Evolutionary conservation across 2,329 filamentous ascomycete genomes (phyloP), one percentile per base, ranked within the genome.

Genomic region (Alternaria sp.): DNA sequence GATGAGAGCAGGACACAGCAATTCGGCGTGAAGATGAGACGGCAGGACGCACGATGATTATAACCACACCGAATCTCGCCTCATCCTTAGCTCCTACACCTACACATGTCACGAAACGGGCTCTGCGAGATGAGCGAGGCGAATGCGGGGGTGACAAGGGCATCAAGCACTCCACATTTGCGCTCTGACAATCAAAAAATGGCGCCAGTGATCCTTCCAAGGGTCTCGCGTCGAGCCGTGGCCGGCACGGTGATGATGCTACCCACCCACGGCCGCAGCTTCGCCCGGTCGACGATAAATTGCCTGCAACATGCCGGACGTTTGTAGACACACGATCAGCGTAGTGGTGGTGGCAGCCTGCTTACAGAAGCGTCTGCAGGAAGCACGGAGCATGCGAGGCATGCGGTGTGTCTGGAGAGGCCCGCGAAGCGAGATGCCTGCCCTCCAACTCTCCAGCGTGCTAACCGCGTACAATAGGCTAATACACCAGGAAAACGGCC

Each of bases 101-200:
- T 60, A 60, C 51, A 66, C 44, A 64, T 51, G 57, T 65, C 36
- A 51, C 63, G 64, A 68, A 73, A 65, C 67, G 57, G 32, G 60
- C 66, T 69, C 65, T 63, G 67, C 70, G 70, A 76, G 67, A 76
- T 73, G 76, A 74, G 62, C 63, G 71, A 61, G 68, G 74, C 67
- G 64, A 71, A 70, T 77, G 76, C 76, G 75, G 76, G 75, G 77
- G 70, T 68, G 72, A 68, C 63, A 71, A 71, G 74, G 69, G 70
- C 67, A 58, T 58, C 61, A 59, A 58, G 68, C 62, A 72, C 75
- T 76, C 75, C 75, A 77, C 74, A 76, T 65, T 40, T 63, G 62
- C 68, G 66, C 67, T 66, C 71, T 69, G 68, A 72, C 69, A 70
- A 72, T 72, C 54, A 52, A 51, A 63, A 72, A 71, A 65, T 61